Evolutionary conservation across 1,139 yeast genomes (phyloP), one percentile per base, ranked within the genome.

Genomic region (Candida sp.): DNA sequence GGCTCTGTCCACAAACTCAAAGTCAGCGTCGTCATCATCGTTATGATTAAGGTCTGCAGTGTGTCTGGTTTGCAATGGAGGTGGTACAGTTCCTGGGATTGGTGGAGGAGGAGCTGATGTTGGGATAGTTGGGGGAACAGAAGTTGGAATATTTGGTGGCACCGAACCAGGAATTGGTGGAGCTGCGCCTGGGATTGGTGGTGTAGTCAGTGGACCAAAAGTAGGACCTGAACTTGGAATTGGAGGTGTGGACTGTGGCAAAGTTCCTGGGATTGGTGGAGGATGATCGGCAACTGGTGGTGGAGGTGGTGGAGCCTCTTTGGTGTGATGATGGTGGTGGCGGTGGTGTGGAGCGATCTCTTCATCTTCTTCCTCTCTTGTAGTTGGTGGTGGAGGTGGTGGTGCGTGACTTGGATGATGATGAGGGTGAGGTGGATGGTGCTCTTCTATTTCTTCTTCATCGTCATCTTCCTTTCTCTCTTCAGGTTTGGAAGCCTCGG

Each of bases 401-500:
- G 62, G 58, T 6, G 59, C 56, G 7, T 63, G 46, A 3, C 9
- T 31, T 7, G 44, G 49, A 11, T 49, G 43, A 25, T 51, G 50
- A 31, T 59, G 54, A 3, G 62, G 53, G 7, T 56, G 58, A 40
- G 60, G 54, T n/a, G 7, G 22, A 8, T 41, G 12, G 4, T 40
- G 33, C 3, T 40, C 33, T 7, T 41, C 34, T 12, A 28, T 22
- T 5, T 42, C 48, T 25, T 43, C 30, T 48, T 45, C 45, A 48
- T 54, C 56, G 38, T 42, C 54, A 49, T 12, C 47, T 45, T 44
- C 48, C 30, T 38, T 60, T 27, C 42, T 38, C 7, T 43, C 46
- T 34, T 43, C 38, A 2, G 55, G 53, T 51, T 53, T 64, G 9
- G 68, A 62, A 40, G 64, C 60, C 55, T 75, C 80, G 7, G 78